Evolutionary conservation across 495 filamentous ascomycete genomes (phyloP).

Genomic region (Neurospora sp.): DNA sequence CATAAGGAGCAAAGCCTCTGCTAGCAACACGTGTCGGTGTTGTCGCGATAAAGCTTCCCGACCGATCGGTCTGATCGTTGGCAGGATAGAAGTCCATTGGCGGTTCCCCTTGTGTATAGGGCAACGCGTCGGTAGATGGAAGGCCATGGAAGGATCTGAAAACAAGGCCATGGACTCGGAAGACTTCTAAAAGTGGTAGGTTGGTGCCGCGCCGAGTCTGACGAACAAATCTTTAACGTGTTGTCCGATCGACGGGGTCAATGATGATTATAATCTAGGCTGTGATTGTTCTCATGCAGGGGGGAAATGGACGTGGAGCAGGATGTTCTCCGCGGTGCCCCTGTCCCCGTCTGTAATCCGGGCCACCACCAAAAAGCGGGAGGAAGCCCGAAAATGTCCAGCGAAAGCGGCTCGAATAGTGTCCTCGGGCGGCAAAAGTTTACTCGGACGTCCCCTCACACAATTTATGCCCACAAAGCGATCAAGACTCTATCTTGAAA

Average conservation of each 20-base stretch:
- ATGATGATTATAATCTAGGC: background rate
- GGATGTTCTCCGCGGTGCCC: background rate
- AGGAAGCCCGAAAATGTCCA: background rate
- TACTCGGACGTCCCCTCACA: background rate
- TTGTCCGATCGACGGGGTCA: background rate
- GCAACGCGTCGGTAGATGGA: background rate
- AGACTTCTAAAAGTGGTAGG: background rate
- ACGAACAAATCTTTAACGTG: background rate
- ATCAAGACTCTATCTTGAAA: background rate
- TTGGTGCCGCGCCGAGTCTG: background rate
- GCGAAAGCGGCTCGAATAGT: background rate
- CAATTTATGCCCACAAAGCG: background rate
- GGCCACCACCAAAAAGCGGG: background rate
- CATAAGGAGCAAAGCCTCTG: background rate
- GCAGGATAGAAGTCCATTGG: background rate
- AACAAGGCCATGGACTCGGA: background rate
- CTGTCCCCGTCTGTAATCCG: background rate
- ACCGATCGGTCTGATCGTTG: background rate
- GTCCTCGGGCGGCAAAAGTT: background rate
- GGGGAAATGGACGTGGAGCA: background rate
- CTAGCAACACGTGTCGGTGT: background rate
- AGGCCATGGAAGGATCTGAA: background rate
- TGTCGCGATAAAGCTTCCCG: background rate
- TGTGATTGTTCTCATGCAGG: background rate
- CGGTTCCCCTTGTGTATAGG: background rate